Base-by-base conservation (phyloP, 345 rosid genomes). In the Adansonia digitata region DNA sequence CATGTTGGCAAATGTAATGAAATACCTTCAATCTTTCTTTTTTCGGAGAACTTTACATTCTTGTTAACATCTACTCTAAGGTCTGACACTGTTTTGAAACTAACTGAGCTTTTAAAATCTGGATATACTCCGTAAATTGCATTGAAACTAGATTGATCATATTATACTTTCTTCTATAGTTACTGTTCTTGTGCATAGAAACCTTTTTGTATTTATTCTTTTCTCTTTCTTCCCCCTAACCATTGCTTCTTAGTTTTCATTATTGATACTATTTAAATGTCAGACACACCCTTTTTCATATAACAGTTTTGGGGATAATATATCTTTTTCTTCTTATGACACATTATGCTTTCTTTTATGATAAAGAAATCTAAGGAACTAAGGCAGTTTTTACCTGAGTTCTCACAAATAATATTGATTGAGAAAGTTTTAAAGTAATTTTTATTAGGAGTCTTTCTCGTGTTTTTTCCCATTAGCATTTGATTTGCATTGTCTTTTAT, bases 291-390 rank as follows among this genome's bases (percentile, higher is more conserved):
- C 60, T 15, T 53, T 15, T 73, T 52, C 53, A 43, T 24, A 11
- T 27, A 14, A 68, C 55, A 26, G 71, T 42, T 66, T 66, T 20
- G n/a, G 35, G 55, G 37, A 69, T 26, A 29, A 7, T 27, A 15
- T 69, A 17, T 45, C 42, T 29, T 27, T 45, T 45, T 27, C 40
- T 3, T 34, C 13, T 7, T 6, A 18, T 29, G 56, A 69, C 24
- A 45, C 27, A 40, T 69, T 69, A 34, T 46, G 72, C 39, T 46
- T 68, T 46, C 52, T 24, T 65, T 68, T 45, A 34, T 68, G 46
- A 68, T 43, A 68, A 68, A 46, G 40, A 67, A 45, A 67, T 46
- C 20, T 46, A 27, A 15, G 56, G 15, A 68, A 46, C 56, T 68
- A 27, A 46, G 37, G 13, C 26, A 46, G 8, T 48, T 48, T 69